Evolutionary conservation across 2,329 filamentous ascomycete genomes (phyloP), one percentile per base, ranked within the genome.

Genomic region (Trichocomaceae sp.): DNA sequence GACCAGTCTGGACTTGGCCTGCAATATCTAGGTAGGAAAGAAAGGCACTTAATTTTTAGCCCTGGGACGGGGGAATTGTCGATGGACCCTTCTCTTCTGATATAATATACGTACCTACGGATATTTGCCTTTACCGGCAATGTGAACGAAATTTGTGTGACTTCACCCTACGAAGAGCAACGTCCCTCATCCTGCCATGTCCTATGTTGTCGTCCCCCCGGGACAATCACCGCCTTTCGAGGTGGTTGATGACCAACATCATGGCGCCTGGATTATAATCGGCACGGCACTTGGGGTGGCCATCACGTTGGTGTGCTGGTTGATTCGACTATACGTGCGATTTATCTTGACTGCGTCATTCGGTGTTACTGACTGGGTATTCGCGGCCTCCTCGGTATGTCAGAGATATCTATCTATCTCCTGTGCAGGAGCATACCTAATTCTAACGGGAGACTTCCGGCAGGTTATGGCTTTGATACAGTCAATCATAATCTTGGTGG

Each of bases 191-290:
- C 20, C 10, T 48, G 48, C 15, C 31, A 54, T 54, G 51, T 48
- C 51, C 26, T 62, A 63, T 59, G 62, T 61, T 39, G 60, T 63
- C 57, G 61, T 70, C 39, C 66, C 64, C n/a, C 59, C 67, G 22
- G 66, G 68, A 41, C 64, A 70, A 54, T 66, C 66, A 33, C 66
- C 66, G 44, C 70, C 69, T 44, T 68, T 71, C 41, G 65, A 72
- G 54, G 64, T 69, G 20, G 66, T 75, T n/a, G 71, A 72, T 49
- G 64, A 67, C 19, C 58, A 61, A 31, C 72, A 75, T 55, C 69
- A 72, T 60, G 69, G 69, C 10, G 72, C 69, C 10, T 65, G 66
- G 59, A 62, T 74, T 10, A 69, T 74, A 17, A 69, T 75, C 35
- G 64, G 66, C 8, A 64, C 65, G 5, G 69, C 70, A 9, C 51